phyloP scores from a whole-genome alignment of 371 early-diverging fungal genomes.

The Mortierella sp. region DNA sequence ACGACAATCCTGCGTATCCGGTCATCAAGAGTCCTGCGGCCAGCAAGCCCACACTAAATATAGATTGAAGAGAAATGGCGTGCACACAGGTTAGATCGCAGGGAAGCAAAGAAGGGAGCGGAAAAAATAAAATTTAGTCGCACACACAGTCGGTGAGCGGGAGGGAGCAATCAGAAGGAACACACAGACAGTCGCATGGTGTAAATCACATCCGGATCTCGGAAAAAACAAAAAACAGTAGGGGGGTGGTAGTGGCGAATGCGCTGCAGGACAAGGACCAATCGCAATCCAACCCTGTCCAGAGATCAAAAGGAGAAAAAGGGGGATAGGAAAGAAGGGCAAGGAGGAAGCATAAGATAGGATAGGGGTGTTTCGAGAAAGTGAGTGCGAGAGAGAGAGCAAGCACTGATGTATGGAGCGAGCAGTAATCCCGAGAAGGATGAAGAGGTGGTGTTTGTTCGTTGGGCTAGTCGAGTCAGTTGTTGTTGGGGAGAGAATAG shows the following conservation, averaged over 20 bases:
- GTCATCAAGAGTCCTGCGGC: constrained; percentile 57
- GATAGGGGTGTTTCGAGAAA: not conserved
- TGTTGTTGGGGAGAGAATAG: not conserved
- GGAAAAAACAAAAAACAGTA: not conserved
- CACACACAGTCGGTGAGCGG: not conserved
- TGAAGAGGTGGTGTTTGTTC: not conserved
- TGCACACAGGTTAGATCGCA: constrained; percentile 19
- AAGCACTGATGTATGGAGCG: not conserved
- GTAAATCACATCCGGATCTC: not conserved
- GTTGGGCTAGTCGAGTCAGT: not conserved
- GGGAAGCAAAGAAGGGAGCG: not conserved
- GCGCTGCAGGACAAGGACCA: not conserved
- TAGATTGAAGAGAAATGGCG: not conserved
- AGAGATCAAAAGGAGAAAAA: not conserved
- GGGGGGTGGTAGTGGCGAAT: not conserved
- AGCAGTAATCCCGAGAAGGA: constrained; percentile 2
- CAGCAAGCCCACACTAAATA: constrained; percentile 51
- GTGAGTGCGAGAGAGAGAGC: not conserved
- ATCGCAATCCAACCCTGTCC: not conserved
- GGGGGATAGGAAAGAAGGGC: not conserved
- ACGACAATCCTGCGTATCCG: constrained; percentile 59
- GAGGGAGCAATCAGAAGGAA: not conserved
- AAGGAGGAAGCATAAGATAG: not conserved
- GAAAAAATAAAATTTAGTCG: not conserved
- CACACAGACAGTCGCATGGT: not conserved